Base-by-base conservation (phyloP, 2,329 filamentous ascomycete species). In the Beauveria caledonica region DNA sequence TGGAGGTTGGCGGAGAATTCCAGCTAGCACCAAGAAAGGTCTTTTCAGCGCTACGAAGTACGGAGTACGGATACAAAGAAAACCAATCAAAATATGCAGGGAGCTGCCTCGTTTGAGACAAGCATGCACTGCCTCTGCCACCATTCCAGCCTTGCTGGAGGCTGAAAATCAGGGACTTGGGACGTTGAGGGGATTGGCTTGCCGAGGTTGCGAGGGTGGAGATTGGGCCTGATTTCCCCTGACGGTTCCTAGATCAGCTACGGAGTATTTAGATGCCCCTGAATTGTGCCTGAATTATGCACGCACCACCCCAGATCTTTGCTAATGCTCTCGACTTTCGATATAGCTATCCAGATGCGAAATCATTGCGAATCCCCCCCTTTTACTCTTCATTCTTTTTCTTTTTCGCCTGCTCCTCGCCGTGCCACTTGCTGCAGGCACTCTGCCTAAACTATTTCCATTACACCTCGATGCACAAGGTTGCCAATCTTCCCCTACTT, bases 81-180 rank as follows among this genome's bases (percentile, higher is more conserved):
- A 33, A 33, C 2, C n/a, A 3, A 44, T 8, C 4, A 21, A 3
- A 33, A 33, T 17, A 15, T 13, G 29, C 52, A 58, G 15, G 33
- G 36, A 40, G 21, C 33, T 5, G 55, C 27, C 17, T 15, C 29
- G 45, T 49, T 11, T 50, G 55, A 58, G 46, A 50, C 55, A 58
- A 49, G 21, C 33, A 36, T 50, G 33, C 55, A 58, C 55, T 50
- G 55, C 55, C 55, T 50, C 55, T 49, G 19, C 10, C 55, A 10
- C 55, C 55, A 39, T 49, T 9, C 55, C 55, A 5, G 5, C 29
- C 21, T 58, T 13, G 33, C 3, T 19, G n/a, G 42, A 19, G 25
- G 17, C 25, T 33, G 25, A 49, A 39, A 58, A 49, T 23, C 55
- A 58, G 40, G 55, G 45, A 50, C 17, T 6, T 21, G 1, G 11